A percentile compares a stretch with the other conserved stretches of the same genome.
These are phyloP conservation scores for Bjerkandera adusta DNA, from an alignment of 1,284 basidiomycete species.

Conservation along the genomic window DNA sequence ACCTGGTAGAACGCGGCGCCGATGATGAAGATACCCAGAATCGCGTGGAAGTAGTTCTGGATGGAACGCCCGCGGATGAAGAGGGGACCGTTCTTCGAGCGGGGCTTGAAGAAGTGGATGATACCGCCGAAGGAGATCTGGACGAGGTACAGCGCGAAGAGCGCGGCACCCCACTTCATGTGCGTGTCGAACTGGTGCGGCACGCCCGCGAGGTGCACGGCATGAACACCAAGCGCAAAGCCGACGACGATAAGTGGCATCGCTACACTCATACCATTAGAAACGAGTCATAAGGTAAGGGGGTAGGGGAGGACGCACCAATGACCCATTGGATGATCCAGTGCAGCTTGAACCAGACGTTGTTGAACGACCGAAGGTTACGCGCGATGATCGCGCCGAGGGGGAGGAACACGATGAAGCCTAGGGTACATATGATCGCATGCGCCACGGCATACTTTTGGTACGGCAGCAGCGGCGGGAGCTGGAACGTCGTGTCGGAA, in stretches of 20 bases:
- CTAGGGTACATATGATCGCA: constrained; percentile 30
- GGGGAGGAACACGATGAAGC: constrained; percentile 31
- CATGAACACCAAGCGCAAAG: constrained; percentile 45
- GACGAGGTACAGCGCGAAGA: constrained; percentile 59
- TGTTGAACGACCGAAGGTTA: constrained; percentile 29
- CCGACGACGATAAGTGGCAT: constrained; percentile 52
- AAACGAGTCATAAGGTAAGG: background rate
- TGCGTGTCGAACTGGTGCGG: constrained; percentile 46
- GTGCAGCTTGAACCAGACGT: constrained; percentile 28
- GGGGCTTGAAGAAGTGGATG: constrained; percentile 57
- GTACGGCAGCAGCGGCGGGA: constrained; percentile 26
- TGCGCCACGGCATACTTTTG: constrained; percentile 38
- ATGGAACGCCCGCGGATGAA: constrained; percentile 36
- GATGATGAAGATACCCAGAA: constrained; percentile 51
- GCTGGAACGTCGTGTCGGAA: background rate
- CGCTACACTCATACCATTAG: constrained; percentile 16
- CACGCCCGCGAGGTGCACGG: constrained; percentile 39
- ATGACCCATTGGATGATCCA: constrained; percentile 26
- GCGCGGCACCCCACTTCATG: constrained; percentile 57
- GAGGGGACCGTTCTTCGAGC: too few species aligned
- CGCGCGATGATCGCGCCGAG: constrained; percentile 30
- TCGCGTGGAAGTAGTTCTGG: constrained; percentile 59
- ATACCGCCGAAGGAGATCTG: constrained; percentile 58
- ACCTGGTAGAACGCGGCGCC: constrained; percentile 53
- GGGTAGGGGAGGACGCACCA: constrained; percentile 17